Evolutionary conservation across 192 early-diverging fungal genomes (phyloP).

Genomic region (Lobulomyces angularis): DNA sequence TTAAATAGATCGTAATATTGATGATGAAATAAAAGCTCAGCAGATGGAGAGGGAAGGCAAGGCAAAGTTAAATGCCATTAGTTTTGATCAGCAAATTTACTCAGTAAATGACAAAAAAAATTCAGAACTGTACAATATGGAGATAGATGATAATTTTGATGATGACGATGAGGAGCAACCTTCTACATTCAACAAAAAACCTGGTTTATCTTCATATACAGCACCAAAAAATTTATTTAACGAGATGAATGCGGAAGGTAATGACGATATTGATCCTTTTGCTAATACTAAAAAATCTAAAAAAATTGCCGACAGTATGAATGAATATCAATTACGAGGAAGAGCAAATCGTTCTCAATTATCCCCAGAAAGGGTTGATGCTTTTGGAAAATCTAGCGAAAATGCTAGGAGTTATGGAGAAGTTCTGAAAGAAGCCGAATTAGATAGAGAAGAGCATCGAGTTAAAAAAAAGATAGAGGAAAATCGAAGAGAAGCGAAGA

Average conservation of each 20-base stretch:
- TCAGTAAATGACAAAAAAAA: no score
- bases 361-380: slow-evolving; percentile 70
- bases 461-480: slow-evolving; percentile 59
- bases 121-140: no score
- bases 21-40: no score
- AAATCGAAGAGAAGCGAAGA: slow-evolving; percentile 51
- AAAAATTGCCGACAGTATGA: slow-evolving; percentile 5
- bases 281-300: slow-evolving; percentile 1
- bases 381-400: slow-evolving; percentile 37
- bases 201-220: slow-evolving; percentile 62
- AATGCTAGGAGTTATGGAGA: slow-evolving; percentile 66
- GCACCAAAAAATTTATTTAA: slow-evolving; percentile 66
- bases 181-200: no score
- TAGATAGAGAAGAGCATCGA: slow-evolving; percentile 70
- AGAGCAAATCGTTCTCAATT: slow-evolving; percentile 56
- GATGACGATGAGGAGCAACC: no score
- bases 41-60: no score
- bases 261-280: slow-evolving; percentile 8
- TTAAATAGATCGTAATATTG: no score
- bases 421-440: slow-evolving; percentile 71
- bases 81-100: no score
- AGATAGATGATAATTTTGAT: no score
- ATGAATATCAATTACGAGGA: slow-evolving; percentile 25
- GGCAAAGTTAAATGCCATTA: no score
- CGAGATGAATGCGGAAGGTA: slow-evolving; percentile 35